Conservation (phyloP, 768 basidiomycete species). For the Hygrocybe punicea region DNA sequence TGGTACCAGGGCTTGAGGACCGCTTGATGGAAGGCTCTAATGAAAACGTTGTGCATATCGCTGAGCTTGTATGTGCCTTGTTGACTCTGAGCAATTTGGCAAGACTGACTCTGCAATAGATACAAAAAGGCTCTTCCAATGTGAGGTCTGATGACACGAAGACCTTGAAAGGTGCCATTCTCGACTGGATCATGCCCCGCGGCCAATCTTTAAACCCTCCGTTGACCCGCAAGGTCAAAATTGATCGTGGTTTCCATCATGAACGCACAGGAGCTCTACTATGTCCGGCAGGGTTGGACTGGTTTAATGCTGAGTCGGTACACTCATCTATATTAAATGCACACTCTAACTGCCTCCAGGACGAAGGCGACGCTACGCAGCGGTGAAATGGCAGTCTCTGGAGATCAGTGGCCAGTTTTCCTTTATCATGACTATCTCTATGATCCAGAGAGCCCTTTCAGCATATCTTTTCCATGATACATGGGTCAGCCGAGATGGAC, state of each 20-base stretch:
- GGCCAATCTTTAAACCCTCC: not conserved
- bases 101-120: not conserved
- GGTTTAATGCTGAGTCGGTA: not conserved
- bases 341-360: not conserved
- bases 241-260: not conserved
- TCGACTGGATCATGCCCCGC: not conserved
- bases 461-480: no score
- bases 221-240: not conserved
- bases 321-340: not conserved
- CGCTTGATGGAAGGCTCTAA: not conserved
- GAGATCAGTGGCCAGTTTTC: not conserved
- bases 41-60: not conserved
- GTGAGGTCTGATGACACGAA: not conserved
- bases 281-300: not conserved
- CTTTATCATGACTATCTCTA: not conserved
- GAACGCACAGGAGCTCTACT: not conserved
- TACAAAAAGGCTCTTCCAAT: not conserved
- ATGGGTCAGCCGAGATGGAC: no score
- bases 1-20: not conserved
- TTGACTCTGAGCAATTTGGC: not conserved
- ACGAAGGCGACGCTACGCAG: not conserved
- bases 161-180: not conserved
- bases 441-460: no score
- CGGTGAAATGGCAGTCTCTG: not conserved
- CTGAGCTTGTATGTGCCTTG: not conserved